These are phyloP conservation scores for Ascocoryne sarcoides DNA, from an alignment of 2,329 filamentous ascomycete species.

Conservation along the genomic window DNA sequence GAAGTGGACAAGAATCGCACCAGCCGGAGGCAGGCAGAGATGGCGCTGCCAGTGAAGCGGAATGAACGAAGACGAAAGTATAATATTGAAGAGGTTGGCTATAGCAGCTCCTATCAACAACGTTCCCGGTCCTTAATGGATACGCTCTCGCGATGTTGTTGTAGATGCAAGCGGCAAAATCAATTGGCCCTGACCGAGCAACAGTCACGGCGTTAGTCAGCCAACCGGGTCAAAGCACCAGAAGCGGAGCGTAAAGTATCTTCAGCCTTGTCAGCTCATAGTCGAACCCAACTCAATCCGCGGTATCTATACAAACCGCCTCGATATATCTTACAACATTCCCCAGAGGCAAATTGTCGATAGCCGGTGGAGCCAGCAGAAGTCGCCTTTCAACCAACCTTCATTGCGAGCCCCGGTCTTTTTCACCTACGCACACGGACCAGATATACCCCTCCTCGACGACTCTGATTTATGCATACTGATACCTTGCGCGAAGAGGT, in stretches of 20 bases:
- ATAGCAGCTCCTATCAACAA: slow-evolving; percentile 13
- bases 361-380: too few species aligned
- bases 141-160: slow-evolving; percentile 23
- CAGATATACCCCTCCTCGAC: not conserved
- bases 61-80: slow-evolving; percentile 2
- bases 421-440: not conserved
- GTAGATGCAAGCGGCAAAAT: slow-evolving; percentile 12
- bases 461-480: not conserved
- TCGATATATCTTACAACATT: slow-evolving; percentile 3
- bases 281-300: too few species aligned
- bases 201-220: slow-evolving; percentile 7
- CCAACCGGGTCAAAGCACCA: not conserved
- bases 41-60: not conserved
- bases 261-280: slow-evolving; percentile 15
- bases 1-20: slow-evolving; percentile 5
- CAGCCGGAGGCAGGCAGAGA: not conserved
- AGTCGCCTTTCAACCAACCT: too few species aligned
- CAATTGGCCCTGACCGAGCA: slow-evolving; percentile 12
- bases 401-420: not conserved
- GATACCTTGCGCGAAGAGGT: not conserved
- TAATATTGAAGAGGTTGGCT: slow-evolving; percentile 14
- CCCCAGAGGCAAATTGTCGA: too few species aligned
- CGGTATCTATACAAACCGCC: too few species aligned
- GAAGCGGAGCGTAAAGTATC: not conserved
- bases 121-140: slow-evolving; percentile 13